Percentiles rank a stretch among this genome's conserved stretches.
phyloP scores from a whole-genome alignment of 495 filamentous ascomycete species.

The Aspergillus coremiiformis region DNA sequence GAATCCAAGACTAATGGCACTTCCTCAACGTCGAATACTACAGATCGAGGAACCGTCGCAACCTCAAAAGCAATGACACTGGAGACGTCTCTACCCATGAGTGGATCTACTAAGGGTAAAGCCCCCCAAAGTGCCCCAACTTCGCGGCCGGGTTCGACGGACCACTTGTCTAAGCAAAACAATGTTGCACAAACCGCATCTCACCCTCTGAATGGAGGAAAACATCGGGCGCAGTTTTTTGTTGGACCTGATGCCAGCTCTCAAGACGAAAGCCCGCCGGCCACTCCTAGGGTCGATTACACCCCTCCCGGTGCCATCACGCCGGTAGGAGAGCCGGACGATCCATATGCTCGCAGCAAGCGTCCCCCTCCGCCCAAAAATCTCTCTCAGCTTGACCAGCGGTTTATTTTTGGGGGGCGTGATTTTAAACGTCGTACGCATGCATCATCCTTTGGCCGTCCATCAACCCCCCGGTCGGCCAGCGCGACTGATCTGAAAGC shows the following conservation, averaged over 20 bases:
- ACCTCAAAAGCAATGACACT: constrained; percentile 58
- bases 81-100: constrained; percentile 31
- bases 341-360: constrained; percentile 80
- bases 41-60: constrained; percentile 46
- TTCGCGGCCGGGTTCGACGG: constrained; percentile 43
- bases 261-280: constrained; percentile 45
- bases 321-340: constrained; percentile 72
- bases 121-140: constrained; percentile 30
- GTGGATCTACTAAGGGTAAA: constrained; percentile 24
- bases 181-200: constrained; percentile 33
- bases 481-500: constrained; percentile 43
- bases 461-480: constrained; percentile 35
- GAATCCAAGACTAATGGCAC: constrained; percentile 34
- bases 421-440: constrained; percentile 43
- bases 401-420: constrained; percentile 71
- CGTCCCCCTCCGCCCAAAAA: constrained; percentile 65
- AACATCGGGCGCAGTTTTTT: constrained; percentile 62
- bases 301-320: constrained; percentile 65
- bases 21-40: constrained; percentile 17
- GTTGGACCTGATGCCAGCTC: constrained; percentile 55
- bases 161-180: constrained; percentile 27
- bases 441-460: constrained; percentile 25
- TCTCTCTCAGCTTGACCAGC: constrained; percentile 63
- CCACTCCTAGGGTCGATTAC: constrained; percentile 47
- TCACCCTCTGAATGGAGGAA: constrained; percentile 38